Conservation (phyloP, 805 yeast genomes). For the Yueomyces sp. region DNA sequence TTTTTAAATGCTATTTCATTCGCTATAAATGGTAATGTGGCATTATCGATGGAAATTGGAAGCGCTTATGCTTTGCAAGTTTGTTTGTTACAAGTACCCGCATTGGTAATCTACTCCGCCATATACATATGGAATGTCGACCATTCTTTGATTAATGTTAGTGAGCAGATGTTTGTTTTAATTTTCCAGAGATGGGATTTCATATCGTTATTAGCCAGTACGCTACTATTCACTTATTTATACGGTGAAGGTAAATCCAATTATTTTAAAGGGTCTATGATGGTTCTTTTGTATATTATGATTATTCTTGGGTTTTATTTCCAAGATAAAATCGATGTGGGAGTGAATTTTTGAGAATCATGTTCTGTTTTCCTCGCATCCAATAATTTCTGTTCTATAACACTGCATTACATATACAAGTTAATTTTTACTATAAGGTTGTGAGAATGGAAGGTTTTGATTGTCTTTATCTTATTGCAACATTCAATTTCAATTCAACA, state of each 20-base stretch:
- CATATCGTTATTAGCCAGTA: slow-evolving; percentile 70
- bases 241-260: slow-evolving; percentile 96
- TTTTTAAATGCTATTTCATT: slow-evolving; percentile 93
- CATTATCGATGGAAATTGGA: slow-evolving; percentile 94
- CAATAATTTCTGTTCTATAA: no score
- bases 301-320: slow-evolving; percentile 73
- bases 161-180: slow-evolving; percentile 51
- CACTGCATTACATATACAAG: no score
- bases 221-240: slow-evolving; percentile 79
- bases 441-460: no score
- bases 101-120: slow-evolving; percentile 68
- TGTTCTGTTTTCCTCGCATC: no score
- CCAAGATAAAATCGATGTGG: slow-evolving; percentile 20
- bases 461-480: no score
- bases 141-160: slow-evolving; percentile 16
- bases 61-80: slow-evolving; percentile 96
- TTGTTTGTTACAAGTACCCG: slow-evolving; percentile 84
- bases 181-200: slow-evolving; percentile 95
- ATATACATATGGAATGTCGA: slow-evolving; percentile 29
- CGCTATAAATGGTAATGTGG: slow-evolving; percentile 92
- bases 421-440: no score
- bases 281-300: slow-evolving; percentile 65
- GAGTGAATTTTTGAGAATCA: no score
- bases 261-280: slow-evolving; percentile 87
- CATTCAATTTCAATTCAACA: no score